Conservation (phyloP, 1,139 yeast species). For the Wickerhamomyces sp. region DNA sequence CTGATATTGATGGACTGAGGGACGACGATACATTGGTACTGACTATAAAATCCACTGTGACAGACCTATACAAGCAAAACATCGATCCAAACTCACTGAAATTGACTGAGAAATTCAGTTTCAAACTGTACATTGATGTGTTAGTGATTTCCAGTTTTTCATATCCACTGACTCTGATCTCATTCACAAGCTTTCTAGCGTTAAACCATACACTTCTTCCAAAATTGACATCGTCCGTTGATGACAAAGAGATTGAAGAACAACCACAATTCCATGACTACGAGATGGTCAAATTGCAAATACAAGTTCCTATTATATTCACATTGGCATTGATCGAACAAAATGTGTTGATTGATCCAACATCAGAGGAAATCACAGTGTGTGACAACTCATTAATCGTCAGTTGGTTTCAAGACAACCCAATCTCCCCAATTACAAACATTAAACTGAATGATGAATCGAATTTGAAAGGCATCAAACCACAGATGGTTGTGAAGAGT, state of each 20-base stretch:
- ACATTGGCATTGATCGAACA: slow-evolving; percentile 71
- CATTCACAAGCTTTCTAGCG: slow-evolving; percentile 77
- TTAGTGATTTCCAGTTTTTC: slow-evolving; percentile 62
- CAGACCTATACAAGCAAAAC: slow-evolving; percentile 22
- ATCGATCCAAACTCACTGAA: slow-evolving; percentile 38
- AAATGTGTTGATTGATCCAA: slow-evolving; percentile 70
- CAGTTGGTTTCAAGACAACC: slow-evolving; percentile 61
- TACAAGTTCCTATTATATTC: slow-evolving; percentile 55
- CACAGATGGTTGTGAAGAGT: slow-evolving; percentile 16
- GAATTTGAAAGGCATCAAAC: slow-evolving; percentile 21
- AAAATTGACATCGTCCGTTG: slow-evolving; percentile 57
- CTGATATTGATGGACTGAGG: slow-evolving; percentile 67
- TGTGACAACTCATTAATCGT: slow-evolving; percentile 75
- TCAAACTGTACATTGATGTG: slow-evolving; percentile 72
- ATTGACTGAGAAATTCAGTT: slow-evolving; percentile 70
- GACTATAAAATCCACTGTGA: slow-evolving; percentile 44
- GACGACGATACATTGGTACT: slow-evolving; percentile 64
- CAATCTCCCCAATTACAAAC: slow-evolving; percentile 60
- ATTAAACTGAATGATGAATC: slow-evolving; percentile 37
- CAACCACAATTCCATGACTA: slow-evolving; percentile 88
- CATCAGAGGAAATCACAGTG: slow-evolving; percentile 79
- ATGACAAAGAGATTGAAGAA: slow-evolving; percentile 57
- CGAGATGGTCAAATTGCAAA: slow-evolving; percentile 58
- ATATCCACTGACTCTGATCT: slow-evolving; percentile 73
- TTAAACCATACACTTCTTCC: slow-evolving; percentile 77